Evolutionary conservation across 23 red algal genomes (phyloP), one percentile per base, ranked within the genome.

Genomic region (Gracilaria gracilis): DNA sequence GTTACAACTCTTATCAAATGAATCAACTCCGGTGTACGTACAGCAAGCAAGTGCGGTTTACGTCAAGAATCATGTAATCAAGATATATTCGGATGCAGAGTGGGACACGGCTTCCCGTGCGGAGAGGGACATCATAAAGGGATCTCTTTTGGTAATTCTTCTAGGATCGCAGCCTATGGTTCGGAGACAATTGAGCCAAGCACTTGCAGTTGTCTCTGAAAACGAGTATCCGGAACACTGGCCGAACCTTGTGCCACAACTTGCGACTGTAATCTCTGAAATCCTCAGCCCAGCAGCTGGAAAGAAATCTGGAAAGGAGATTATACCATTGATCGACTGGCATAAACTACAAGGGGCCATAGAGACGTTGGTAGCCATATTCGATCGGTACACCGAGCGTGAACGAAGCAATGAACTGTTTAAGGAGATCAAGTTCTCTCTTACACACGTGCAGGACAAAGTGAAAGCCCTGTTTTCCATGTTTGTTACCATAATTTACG

Each of bases 41-140:
- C 87, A 90, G 21, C 95, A 96, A 78, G 97, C 94, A 9, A 87
- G 81, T 15, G 94, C 97, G 2, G 93, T 99, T 3, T 99, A 96
- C 75, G 21, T 99, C 25, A 99, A 99, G 79, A 99, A 99, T 66
- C 81, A 87, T 57, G 69, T 91, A 37, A 48, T 79, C 57, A 74
- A 93, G 17, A 50, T 42, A 1, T 99, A 95, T 67, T 88, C 90
- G 72, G 85, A 93, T 19, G 67, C 71, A 24, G 89, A 83, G 25
- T 83, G 89, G 80, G 66, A 77, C 14, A 78, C 48, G 29, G 47
- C 89, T 4, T 48, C 62, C 2, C 16, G 36, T 21, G 75, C 36
- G 19, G 91, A 95, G 38, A n/a, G 85, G 46, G 91, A 90, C 44
- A 61, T 53, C 75, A 37, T 99, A 27, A 88, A 93, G 71, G 81